phyloP scores from a whole-genome alignment of 257 asterid species.

The Solanum boliviense region DNA sequence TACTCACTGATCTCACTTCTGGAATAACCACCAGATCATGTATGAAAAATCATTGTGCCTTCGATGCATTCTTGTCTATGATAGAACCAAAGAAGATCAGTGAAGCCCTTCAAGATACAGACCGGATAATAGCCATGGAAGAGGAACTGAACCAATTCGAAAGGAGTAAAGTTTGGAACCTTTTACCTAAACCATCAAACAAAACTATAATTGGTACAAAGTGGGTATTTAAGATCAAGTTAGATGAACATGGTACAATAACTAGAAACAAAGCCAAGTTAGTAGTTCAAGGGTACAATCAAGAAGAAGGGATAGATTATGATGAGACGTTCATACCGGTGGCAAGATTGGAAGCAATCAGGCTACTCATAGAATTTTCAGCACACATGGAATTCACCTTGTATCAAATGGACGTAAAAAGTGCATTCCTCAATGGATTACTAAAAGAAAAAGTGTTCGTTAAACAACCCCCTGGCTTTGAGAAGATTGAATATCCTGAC shows the following conservation, averaged over 20 bases:
- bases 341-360: neutral
- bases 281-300: neutral
- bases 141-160: neutral
- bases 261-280: neutral
- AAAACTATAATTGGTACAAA: no score
- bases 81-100: neutral
- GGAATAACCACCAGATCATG: neutral
- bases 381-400: neutral
- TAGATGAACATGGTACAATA: neutral
- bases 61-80: neutral
- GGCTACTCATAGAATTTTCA: no score
- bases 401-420: neutral
- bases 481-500: neutral
- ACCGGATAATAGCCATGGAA: neutral
- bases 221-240: neutral
- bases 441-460: neutral
- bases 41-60: neutral
- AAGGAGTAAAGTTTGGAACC: neutral
- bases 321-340: neutral
- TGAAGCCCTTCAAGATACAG: neutral
- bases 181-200: neutral
- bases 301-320: neutral
- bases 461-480: neutral
- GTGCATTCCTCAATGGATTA: neutral
- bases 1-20: neutral